Evolutionary conservation across 2,329 filamentous ascomycete species (phyloP).

Genomic region (Neopestalotiopsis rosae): DNA sequence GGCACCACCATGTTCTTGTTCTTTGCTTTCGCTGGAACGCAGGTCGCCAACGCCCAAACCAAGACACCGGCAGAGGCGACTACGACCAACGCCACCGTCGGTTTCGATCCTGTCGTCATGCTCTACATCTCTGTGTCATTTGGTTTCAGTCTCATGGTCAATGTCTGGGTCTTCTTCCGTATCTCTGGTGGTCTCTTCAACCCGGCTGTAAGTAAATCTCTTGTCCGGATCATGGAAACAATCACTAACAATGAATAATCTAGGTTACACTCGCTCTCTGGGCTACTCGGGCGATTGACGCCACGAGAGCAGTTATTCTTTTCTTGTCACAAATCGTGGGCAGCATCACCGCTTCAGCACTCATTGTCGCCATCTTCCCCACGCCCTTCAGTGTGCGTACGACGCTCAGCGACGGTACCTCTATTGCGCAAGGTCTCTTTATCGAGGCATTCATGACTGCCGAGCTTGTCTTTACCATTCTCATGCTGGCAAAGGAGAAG

Average conservation of each 20-base stretch:
- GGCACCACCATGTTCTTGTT: conserved; percentile 50
- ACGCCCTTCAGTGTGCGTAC: conserved; percentile 52
- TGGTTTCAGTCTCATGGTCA: conserved; percentile 40
- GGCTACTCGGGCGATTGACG: conserved; percentile 20
- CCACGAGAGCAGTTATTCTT: conserved; percentile 20
- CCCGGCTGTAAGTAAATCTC: conserved; percentile 26
- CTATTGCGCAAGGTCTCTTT: conserved; percentile 56
- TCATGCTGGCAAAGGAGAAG: conserved; percentile 67
- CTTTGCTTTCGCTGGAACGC: conserved; percentile 48
- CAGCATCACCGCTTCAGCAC: conserved; percentile 34
- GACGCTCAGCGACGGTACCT: conserved; percentile 48
- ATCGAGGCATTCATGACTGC: conserved; percentile 61
- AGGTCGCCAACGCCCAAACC: conserved; percentile 43
- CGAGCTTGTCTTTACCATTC: conserved; percentile 58
- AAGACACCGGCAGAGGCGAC: conserved; percentile 18
- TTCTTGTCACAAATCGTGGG: conserved; percentile 25
- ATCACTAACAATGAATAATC: neutral
- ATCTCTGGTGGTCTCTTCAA: conserved; percentile 35
- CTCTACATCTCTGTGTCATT: conserved; percentile 40
- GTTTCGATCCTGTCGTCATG: conserved; percentile 26
- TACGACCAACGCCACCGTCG: conserved; percentile 24
- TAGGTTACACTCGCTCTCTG: conserved; percentile 26
- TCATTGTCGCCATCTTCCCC: conserved; percentile 49
- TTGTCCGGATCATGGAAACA: neutral
- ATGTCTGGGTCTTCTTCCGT: conserved; percentile 47